Percentiles rank a stretch among this genome's conserved stretches.
These are phyloP conservation scores for Volutella citrinella DNA, from an alignment of 2,329 filamentous ascomycete species.

Conservation along the genomic window DNA sequence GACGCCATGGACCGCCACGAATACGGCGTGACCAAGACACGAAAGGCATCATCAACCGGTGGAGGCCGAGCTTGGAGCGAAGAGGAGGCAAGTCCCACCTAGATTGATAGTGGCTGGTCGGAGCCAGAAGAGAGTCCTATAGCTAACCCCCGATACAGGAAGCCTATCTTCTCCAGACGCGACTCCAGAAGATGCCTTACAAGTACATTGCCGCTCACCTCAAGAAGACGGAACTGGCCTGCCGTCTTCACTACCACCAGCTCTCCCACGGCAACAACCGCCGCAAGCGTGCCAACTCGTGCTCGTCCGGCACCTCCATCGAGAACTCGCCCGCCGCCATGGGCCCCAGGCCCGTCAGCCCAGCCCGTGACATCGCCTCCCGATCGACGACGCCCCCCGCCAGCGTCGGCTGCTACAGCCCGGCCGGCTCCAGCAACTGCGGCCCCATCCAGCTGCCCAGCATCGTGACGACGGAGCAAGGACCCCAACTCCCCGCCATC, in stretches of 20 bases:
- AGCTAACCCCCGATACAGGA: constrained; percentile 53
- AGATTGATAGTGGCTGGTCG: too few species aligned
- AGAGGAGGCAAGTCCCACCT: constrained; percentile 76
- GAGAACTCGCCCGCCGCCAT: constrained; percentile 51
- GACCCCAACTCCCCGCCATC: constrained; percentile 57
- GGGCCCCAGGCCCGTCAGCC: constrained; percentile 46
- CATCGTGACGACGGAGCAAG: constrained; percentile 43
- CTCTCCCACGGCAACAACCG: constrained; percentile 79
- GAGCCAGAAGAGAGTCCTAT: constrained; percentile 7
- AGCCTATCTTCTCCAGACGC: constrained; percentile 78
- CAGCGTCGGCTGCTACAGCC: constrained; percentile 42
- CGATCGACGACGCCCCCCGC: constrained; percentile 48
- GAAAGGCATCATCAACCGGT: constrained; percentile 67
- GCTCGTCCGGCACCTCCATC: constrained; percentile 58
- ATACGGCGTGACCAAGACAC: constrained; percentile 60
- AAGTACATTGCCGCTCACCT: constrained; percentile 84
- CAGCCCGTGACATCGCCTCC: constrained; percentile 46
- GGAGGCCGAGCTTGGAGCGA: constrained; percentile 82
- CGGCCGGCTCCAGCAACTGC: constrained; percentile 43
- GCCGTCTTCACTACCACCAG: constrained; percentile 84
- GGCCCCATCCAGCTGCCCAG: constrained; percentile 49
- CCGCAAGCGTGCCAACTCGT: constrained; percentile 71
- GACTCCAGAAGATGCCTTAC: constrained; percentile 85
- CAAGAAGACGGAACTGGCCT: constrained; percentile 85
- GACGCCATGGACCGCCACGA: constrained; percentile 57